phyloP scores from a whole-genome alignment of 768 basidiomycete genomes.

The Suillus lakei region DNA sequence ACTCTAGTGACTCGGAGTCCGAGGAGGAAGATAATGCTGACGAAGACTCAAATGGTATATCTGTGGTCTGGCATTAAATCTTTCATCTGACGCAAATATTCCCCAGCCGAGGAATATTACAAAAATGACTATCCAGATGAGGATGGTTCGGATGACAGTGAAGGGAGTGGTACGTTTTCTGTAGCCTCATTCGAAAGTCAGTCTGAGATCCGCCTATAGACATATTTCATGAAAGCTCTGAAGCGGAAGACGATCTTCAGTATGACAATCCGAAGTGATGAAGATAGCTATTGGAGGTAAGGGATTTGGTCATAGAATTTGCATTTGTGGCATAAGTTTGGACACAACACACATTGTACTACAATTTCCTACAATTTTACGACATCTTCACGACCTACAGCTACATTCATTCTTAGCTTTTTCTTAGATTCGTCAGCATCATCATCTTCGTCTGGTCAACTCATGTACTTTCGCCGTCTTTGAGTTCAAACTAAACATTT shows the following conservation, averaged over 20 bases:
- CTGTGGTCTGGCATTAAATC: not conserved
- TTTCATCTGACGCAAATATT: not conserved
- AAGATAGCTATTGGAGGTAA: constrained; percentile 41
- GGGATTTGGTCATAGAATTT: constrained; percentile 6
- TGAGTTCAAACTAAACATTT: constrained; percentile 29
- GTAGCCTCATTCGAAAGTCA: constrained; percentile 6
- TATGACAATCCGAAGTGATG: constrained; percentile 34
- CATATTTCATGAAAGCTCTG: constrained; percentile 60
- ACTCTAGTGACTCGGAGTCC: constrained; percentile 66
- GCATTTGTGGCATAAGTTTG: constrained; percentile 16
- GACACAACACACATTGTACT: constrained; percentile 13
- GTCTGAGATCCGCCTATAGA: constrained; percentile 41
- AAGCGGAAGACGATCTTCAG: constrained; percentile 46
- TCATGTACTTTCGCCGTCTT: constrained; percentile 3
- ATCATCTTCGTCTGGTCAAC: not conserved
- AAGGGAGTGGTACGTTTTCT: constrained; percentile 41
- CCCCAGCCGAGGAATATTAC: constrained; percentile 80
- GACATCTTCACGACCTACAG: constrained; percentile 20
- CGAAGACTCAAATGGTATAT: constrained; percentile 82
- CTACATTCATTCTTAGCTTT: constrained; percentile 17
- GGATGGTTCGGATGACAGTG: constrained; percentile 47
- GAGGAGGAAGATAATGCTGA: constrained; percentile 78
- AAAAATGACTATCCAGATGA: constrained; percentile 87
- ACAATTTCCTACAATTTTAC: constrained; percentile 25
- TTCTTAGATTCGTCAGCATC: constrained; percentile 16